Percentiles rank a stretch among this genome's conserved stretches.
Evolutionary conservation across 768 basidiomycete species (phyloP).

Genomic region (Lactarius sp.): DNA sequence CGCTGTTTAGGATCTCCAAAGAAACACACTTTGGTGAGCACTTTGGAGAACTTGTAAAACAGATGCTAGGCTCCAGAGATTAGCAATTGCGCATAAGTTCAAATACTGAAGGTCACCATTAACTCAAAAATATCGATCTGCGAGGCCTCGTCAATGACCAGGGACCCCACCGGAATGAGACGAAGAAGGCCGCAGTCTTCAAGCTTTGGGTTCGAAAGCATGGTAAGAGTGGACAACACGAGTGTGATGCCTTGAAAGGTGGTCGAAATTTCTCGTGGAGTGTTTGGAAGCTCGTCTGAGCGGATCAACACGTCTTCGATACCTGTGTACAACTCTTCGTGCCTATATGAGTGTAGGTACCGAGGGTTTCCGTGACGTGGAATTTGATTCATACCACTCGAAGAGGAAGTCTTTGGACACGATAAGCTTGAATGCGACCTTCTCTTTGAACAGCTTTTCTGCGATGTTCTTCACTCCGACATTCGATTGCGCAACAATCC

Average conservation of each 20-base stretch:
- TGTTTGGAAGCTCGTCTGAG: conserved; percentile 38
- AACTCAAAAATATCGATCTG: conserved; percentile 47
- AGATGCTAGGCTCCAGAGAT: conserved; percentile 34
- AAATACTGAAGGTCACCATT: conserved; percentile 34
- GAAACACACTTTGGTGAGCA: conserved; percentile 44
- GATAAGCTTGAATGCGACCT: conserved; percentile 54
- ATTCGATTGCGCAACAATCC: conserved; percentile 78
- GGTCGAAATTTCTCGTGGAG: conserved; percentile 27
- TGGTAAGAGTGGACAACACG: conserved; percentile 46
- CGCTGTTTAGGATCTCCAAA: conserved; percentile 54
- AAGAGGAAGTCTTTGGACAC: conserved; percentile 31
- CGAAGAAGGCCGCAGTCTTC: conserved; percentile 33
- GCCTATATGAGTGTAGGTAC: conserved; percentile 35
- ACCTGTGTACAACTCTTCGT: conserved; percentile 43
- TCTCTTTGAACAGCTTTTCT: conserved; percentile 53
- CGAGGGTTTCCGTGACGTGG: background rate
- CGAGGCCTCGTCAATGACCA: conserved; percentile 55
- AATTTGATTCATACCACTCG: conserved; percentile 29
- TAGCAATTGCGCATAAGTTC: background rate
- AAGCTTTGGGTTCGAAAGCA: conserved; percentile 46
- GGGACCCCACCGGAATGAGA: conserved; percentile 39
- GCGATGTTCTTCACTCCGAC: conserved; percentile 86
- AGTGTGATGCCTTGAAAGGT: conserved; percentile 34
- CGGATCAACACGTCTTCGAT: conserved; percentile 36
- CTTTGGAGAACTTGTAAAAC: conserved; percentile 38